Evolutionary conservation across 164 flowering plant species (phyloP).

Genomic region (Akebia trifoliata): DNA sequence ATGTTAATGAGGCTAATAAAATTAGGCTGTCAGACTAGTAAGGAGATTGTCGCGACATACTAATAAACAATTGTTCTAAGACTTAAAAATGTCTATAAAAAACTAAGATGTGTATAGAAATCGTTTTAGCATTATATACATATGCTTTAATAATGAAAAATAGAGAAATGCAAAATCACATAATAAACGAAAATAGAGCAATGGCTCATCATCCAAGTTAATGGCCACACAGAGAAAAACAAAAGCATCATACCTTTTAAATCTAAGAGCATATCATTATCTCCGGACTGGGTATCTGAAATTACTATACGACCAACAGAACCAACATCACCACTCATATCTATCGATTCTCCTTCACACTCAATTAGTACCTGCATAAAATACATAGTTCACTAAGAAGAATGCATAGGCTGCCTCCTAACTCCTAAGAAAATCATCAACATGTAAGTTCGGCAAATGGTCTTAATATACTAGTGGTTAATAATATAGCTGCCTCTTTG

Average conservation of each 20-base stretch:
- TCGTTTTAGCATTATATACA: neutral
- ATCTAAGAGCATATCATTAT: slow-evolving; percentile 69
- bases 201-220: no score
- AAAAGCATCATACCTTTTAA: slow-evolving; percentile 57
- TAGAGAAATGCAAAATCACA: neutral
- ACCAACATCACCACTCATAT: slow-evolving; percentile 96
- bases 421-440: neutral
- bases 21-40: neutral
- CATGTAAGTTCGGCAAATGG: neutral
- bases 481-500: no score
- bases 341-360: slow-evolving; percentile 94
- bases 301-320: slow-evolving; percentile 81
- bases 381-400: neutral
- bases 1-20: neutral
- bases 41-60: neutral
- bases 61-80: neutral
- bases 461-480: neutral
- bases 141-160: neutral
- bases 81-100: neutral
- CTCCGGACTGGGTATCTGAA: slow-evolving; percentile 48
- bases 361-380: slow-evolving; percentile 88
- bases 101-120: neutral
- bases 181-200: neutral
- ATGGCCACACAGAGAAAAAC: neutral
- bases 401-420: neutral